A percentile compares a stretch with the other conserved stretches of the same genome.
phyloP scores from a whole-genome alignment of 2,329 filamentous ascomycete genomes.

The Didymosphaeria variabile region DNA sequence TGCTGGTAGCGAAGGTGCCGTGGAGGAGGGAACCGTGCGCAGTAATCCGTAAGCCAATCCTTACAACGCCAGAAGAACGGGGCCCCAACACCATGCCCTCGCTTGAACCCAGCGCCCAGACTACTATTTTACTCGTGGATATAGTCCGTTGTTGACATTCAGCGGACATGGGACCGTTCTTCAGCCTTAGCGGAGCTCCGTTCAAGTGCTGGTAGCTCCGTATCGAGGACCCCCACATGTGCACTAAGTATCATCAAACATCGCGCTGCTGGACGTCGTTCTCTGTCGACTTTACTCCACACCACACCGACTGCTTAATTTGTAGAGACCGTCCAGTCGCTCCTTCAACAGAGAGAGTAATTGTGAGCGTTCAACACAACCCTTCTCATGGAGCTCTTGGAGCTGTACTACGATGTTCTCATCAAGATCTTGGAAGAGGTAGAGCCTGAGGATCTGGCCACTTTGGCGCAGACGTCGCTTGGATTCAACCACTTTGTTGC shows the following conservation, averaged over 20 bases:
- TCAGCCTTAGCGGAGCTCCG: constrained; percentile 13
- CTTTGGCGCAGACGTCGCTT: constrained; percentile 40
- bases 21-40: background rate
- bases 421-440: constrained; percentile 46
- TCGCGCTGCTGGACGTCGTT: background rate
- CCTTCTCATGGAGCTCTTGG: constrained; percentile 41
- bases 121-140: background rate
- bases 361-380: constrained; percentile 2
- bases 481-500: constrained; percentile 63
- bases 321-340: background rate
- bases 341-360: constrained; percentile 1
- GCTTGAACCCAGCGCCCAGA: background rate
- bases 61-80: background rate
- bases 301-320: background rate
- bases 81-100: background rate
- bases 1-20: background rate
- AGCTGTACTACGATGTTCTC: constrained; percentile 48
- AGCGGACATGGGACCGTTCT: constrained; percentile 3
- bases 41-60: background rate
- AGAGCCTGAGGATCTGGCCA: constrained; percentile 41
- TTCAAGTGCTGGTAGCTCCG: background rate
- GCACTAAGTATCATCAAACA: constrained; percentile 1
- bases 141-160: constrained; percentile 11
- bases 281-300: background rate
- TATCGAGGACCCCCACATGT: constrained; percentile 1